A percentile compares a stretch with the other conserved stretches of the same genome.
phyloP scores from a whole-genome alignment of 2,329 filamentous ascomycete species.

The Moelleriella libera region DNA sequence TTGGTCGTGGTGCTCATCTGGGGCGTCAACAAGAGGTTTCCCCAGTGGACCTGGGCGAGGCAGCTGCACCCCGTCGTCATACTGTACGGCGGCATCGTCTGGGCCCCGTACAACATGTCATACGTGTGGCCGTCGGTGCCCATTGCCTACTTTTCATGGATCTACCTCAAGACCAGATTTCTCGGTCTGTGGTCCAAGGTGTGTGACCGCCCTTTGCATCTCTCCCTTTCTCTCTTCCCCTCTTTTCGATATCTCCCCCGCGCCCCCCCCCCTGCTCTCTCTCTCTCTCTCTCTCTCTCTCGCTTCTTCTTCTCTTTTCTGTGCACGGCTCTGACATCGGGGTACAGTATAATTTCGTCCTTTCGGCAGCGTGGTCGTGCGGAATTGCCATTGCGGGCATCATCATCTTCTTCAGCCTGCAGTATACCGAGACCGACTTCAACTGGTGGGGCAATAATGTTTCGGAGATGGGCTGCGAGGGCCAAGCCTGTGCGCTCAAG shows the following conservation, averaged over 20 bases:
- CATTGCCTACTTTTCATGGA: conserved; percentile 36
- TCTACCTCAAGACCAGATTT: conserved; percentile 33
- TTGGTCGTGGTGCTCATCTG: conserved; percentile 28
- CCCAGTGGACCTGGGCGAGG: conserved; percentile 22
- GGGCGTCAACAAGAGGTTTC: conserved; percentile 23
- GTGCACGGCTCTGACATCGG: no score
- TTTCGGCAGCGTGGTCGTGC: conserved; percentile 34
- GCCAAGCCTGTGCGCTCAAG: conserved; percentile 21
- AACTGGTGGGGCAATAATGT: conserved; percentile 36
- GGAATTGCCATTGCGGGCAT: conserved; percentile 36
- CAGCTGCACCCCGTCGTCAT: conserved; percentile 34
- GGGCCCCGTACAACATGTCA: conserved; percentile 35
- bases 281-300: no score
- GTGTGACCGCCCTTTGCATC: conserved; percentile 7
- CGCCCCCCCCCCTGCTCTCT: no score
- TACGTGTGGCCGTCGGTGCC: conserved; percentile 38
- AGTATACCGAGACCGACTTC: conserved; percentile 26
- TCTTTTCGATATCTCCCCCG: no score
- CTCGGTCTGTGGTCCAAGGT: conserved; percentile 38
- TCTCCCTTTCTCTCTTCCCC: rapidly evolving
- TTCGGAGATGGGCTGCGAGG: conserved; percentile 26
- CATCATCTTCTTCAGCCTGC: conserved; percentile 38
- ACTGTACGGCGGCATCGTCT: conserved; percentile 29
- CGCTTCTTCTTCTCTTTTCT: no score
- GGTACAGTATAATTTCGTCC: conserved; percentile 39